Conservation (phyloP, 2,329 filamentous ascomycete species). For the Nothopassalora personata region DNA sequence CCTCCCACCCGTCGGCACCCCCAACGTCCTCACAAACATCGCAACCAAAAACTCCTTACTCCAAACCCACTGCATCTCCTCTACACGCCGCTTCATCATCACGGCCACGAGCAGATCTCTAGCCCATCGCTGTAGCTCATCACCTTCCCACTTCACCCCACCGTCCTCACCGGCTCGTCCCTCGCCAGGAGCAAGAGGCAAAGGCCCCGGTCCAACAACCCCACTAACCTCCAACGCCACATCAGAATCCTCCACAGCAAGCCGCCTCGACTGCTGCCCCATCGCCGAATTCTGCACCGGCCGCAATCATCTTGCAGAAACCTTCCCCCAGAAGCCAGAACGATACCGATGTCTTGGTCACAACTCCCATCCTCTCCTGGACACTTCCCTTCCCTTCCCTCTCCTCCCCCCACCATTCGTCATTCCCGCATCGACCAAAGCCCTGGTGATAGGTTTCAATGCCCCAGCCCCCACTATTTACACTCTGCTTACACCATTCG, state of each 20-base stretch:
- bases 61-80: not conserved
- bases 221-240: not conserved
- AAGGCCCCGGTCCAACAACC: not conserved
- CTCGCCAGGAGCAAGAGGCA: not conserved
- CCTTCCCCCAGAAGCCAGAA: not conserved
- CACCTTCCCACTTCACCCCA: not conserved
- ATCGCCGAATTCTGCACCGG: not conserved
- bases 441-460: not conserved
- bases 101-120: not conserved
- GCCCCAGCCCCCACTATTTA: not conserved
- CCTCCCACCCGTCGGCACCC: not conserved
- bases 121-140: not conserved
- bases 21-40: not conserved
- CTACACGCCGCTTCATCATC: not conserved
- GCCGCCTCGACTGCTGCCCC: not conserved
- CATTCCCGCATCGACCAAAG: not conserved
- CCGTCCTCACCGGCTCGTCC: not conserved
- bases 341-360: not conserved
- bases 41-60: not conserved
- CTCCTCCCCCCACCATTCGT: no score
- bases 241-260: not conserved
- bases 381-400: not conserved
- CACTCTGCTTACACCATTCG: not conserved
- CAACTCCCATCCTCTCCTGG: not conserved
- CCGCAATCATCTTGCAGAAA: not conserved